These are phyloP conservation scores for Encephalitozoon romaleae DNA, from an alignment of 371 early-diverging fungal genomes.

Conservation along the genomic window DNA sequence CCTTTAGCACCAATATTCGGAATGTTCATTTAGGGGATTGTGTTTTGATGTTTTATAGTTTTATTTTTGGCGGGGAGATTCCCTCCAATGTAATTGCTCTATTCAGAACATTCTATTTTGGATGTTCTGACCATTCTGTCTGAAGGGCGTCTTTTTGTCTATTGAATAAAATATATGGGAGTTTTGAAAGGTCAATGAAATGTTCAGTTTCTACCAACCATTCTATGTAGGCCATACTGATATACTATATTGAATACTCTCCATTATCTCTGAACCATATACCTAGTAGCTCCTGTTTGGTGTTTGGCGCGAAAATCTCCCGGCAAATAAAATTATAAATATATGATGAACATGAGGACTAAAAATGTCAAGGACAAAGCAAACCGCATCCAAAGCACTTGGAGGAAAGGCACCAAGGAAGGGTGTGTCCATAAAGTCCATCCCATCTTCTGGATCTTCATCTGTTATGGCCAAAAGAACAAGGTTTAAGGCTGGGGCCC, in stretches of 20 bases:
- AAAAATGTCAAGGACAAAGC: slow-evolving; percentile 62
- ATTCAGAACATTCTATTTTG: not conserved
- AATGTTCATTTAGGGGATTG: not conserved
- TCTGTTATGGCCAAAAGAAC: slow-evolving; percentile 41
- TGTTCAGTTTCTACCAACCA: not conserved
- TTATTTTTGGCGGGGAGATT: slow-evolving; percentile 6
- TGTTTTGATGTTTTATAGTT: slow-evolving; percentile 1
- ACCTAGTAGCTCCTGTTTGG: not conserved
- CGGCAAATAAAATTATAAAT: slow-evolving; percentile 34
- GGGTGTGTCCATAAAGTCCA: slow-evolving; percentile 52
- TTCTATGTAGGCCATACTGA: not conserved
- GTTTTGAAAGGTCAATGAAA: not conserved
- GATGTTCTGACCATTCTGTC: not conserved
- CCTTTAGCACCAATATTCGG: slow-evolving; percentile 72
- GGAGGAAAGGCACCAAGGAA: slow-evolving; percentile 62
- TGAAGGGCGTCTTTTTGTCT: not conserved
- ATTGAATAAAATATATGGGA: not conserved
- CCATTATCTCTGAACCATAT: not conserved
- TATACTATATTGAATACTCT: not conserved
- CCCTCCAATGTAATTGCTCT: not conserved
- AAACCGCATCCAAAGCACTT: slow-evolving; percentile 58
- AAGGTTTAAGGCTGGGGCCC: slow-evolving; percentile 66
- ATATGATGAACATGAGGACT: not conserved
- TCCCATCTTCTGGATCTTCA: slow-evolving; percentile 22
- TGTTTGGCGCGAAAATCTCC: slow-evolving; percentile 24